Percentiles rank a stretch among this genome's conserved stretches.
These are phyloP conservation scores for Agrocybe praecox DNA, from an alignment of 768 basidiomycete species.

Conservation along the genomic window DNA sequence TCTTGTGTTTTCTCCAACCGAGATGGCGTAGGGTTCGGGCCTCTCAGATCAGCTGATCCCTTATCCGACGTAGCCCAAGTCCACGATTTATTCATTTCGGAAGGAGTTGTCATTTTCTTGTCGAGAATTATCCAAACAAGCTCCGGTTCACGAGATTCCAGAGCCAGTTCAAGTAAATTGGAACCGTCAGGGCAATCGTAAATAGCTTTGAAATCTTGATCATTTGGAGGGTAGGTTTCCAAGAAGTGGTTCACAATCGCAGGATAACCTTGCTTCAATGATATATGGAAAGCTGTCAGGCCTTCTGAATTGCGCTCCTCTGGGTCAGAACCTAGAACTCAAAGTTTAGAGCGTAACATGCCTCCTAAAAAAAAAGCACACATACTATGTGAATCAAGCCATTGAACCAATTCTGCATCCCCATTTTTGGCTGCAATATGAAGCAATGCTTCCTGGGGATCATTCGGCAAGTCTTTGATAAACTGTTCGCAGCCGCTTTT, in stretches of 20 bases:
- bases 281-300: slow-evolving; percentile 68
- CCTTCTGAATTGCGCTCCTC: slow-evolving; percentile 66
- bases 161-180: slow-evolving; percentile 55
- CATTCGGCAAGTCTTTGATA: slow-evolving; percentile 44
- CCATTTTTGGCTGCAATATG: slow-evolving; percentile 66
- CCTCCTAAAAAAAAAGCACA: slow-evolving; percentile 23
- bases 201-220: slow-evolving; percentile 49
- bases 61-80: slow-evolving; percentile 41
- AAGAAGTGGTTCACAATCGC: slow-evolving; percentile 63
- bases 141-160: slow-evolving; percentile 64
- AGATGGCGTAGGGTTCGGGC: slow-evolving; percentile 15
- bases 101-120: slow-evolving; percentile 48
- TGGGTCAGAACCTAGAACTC: slow-evolving; percentile 61
- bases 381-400: slow-evolving; percentile 76
- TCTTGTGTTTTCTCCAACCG: slow-evolving; percentile 44
- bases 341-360: slow-evolving; percentile 14
- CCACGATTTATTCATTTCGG: slow-evolving; percentile 58
- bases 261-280: slow-evolving; percentile 54
- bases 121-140: slow-evolving; percentile 67
- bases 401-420: slow-evolving; percentile 59
- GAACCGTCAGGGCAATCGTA: slow-evolving; percentile 46
- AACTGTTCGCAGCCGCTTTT: slow-evolving; percentile 57
- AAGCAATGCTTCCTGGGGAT: slow-evolving; percentile 67
- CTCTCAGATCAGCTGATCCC: slow-evolving; percentile 22
- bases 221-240: slow-evolving; percentile 56